A percentile compares a stretch with the other conserved stretches of the same genome.
Conservation (phyloP, 768 basidiomycete genomes). For the Leccinum barrowsii region DNA sequence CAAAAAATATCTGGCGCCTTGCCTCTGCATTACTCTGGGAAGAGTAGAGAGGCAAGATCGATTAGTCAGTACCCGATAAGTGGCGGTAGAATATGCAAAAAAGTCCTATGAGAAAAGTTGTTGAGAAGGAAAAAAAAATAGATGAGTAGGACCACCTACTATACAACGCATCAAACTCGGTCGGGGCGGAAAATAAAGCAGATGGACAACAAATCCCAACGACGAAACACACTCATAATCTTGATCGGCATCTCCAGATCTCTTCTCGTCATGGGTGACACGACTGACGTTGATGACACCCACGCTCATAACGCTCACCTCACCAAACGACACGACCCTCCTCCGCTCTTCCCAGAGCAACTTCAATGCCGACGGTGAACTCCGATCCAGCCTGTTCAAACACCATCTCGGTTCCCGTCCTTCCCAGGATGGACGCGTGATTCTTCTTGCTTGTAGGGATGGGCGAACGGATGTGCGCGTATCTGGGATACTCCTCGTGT, state of each 20-base stretch:
- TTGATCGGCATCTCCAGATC: slow-evolving; percentile 4
- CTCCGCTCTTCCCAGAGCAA: slow-evolving; percentile 31
- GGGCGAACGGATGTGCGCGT: slow-evolving; percentile 26
- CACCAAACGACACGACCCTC: slow-evolving; percentile 32
- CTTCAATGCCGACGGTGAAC: slow-evolving; percentile 29
- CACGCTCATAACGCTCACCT: slow-evolving; percentile 7
- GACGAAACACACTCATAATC: slow-evolving; percentile 12
- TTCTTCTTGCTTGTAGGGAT: slow-evolving; percentile 14
- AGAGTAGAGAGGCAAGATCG: neutral
- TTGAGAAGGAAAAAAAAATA: neutral
- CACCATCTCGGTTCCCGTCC: slow-evolving; percentile 18
- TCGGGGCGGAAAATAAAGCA: slow-evolving; percentile 1
- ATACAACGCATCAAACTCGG: neutral
- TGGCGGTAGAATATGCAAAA: slow-evolving; percentile 5
- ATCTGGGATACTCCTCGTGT: slow-evolving; percentile 26
- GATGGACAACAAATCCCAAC: slow-evolving; percentile 12
- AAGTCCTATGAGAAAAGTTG: neutral
- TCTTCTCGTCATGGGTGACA: neutral
- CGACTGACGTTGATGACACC: neutral
- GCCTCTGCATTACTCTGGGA: neutral
- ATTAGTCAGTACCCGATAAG: slow-evolving; percentile 11
- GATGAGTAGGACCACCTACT: slow-evolving; percentile 6
- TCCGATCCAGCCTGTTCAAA: slow-evolving; percentile 28
- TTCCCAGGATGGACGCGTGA: slow-evolving; percentile 8
- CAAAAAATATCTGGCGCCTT: slow-evolving; percentile 9